A percentile compares a stretch with the other conserved stretches of the same genome.
Conservation (phyloP, 345 rosid genomes). For the Boechera divaricarpa region DNA sequence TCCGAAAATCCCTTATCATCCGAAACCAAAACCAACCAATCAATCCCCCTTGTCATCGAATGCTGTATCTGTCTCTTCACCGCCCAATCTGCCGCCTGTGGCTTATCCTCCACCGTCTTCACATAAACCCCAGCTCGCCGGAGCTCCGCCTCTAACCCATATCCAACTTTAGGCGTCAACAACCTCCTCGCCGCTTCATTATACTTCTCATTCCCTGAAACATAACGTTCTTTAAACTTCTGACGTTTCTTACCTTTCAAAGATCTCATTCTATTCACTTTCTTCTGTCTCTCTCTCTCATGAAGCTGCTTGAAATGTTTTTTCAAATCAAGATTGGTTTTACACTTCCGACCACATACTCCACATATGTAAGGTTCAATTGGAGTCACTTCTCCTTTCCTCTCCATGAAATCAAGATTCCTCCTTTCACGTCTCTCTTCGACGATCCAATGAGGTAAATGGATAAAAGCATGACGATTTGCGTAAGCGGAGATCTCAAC, state of each 20-base stretch:
- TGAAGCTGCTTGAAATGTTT: slow-evolving; percentile 92
- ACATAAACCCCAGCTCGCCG: slow-evolving; percentile 81
- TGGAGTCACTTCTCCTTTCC: slow-evolving; percentile 55
- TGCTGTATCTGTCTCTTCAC: slow-evolving; percentile 92
- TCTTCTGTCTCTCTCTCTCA: slow-evolving; percentile 86
- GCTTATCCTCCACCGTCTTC: slow-evolving; percentile 89
- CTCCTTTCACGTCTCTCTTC: slow-evolving; percentile 70
- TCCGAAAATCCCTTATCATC: slow-evolving; percentile 84
- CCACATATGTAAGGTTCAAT: slow-evolving; percentile 61
- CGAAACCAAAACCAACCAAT: slow-evolving; percentile 85
- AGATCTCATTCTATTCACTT: slow-evolving; percentile 75
- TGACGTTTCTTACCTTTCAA: slow-evolving; percentile 85
- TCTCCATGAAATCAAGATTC: slow-evolving; percentile 66
- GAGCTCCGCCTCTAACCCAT: slow-evolving; percentile 77
- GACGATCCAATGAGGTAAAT: slow-evolving; percentile 75
- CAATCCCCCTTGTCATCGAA: slow-evolving; percentile 85
- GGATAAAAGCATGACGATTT: slow-evolving; percentile 87
- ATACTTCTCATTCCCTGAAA: slow-evolving; percentile 79
- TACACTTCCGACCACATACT: slow-evolving; percentile 88
- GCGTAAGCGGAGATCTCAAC: slow-evolving; percentile 89
- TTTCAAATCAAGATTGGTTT: slow-evolving; percentile 76
- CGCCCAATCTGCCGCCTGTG: slow-evolving; percentile 98
- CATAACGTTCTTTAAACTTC: slow-evolving; percentile 67
- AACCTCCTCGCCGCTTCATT: slow-evolving; percentile 71
- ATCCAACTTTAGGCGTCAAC: slow-evolving; percentile 70